These are phyloP conservation scores for Pythium volutum DNA, from an alignment of 352 stramenopile species.

Conservation along the genomic window DNA sequence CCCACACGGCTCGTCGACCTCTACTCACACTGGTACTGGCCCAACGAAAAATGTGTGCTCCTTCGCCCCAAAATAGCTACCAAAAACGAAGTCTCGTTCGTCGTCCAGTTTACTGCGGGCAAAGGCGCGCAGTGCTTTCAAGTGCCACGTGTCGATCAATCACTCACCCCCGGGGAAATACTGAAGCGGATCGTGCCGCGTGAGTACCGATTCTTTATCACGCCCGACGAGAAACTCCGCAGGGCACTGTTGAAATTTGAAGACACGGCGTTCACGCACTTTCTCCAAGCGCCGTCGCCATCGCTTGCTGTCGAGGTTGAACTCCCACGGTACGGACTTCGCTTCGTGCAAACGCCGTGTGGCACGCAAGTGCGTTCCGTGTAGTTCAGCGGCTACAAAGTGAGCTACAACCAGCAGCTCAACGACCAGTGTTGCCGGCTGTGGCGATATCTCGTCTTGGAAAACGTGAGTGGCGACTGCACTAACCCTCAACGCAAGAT, in stretches of 20 bases:
- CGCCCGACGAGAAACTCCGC: not conserved
- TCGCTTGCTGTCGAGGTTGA: constrained; percentile 31
- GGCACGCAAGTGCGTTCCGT: constrained; percentile 24
- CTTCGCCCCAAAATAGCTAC: constrained; percentile 24
- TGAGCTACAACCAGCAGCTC: constrained; percentile 38
- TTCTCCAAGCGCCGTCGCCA: constrained; percentile 15
- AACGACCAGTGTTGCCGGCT: constrained; percentile 39
- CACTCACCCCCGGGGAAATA: not conserved
- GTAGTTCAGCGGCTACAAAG: constrained; percentile 37
- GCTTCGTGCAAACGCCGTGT: constrained; percentile 23
- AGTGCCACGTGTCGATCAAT: constrained; percentile 10
- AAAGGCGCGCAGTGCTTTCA: constrained; percentile 11
- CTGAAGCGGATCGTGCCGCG: not conserved
- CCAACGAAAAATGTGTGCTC: constrained; percentile 37
- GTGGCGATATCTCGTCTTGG: constrained; percentile 30
- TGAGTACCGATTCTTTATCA: constrained; percentile 14
- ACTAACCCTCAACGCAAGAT: not conserved
- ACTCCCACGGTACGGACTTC: constrained; percentile 42
- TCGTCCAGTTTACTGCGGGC: constrained; percentile 24
- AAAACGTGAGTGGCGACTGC: not conserved
- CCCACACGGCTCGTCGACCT: constrained; percentile 32
- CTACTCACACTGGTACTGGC: constrained; percentile 56
- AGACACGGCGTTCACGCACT: constrained; percentile 29
- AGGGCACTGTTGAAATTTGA: constrained; percentile 41
- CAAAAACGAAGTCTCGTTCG: constrained; percentile 24